Evolutionary conservation across 1,284 basidiomycete species (phyloP).

Genomic region (Moesziomyces antarcticus): DNA sequence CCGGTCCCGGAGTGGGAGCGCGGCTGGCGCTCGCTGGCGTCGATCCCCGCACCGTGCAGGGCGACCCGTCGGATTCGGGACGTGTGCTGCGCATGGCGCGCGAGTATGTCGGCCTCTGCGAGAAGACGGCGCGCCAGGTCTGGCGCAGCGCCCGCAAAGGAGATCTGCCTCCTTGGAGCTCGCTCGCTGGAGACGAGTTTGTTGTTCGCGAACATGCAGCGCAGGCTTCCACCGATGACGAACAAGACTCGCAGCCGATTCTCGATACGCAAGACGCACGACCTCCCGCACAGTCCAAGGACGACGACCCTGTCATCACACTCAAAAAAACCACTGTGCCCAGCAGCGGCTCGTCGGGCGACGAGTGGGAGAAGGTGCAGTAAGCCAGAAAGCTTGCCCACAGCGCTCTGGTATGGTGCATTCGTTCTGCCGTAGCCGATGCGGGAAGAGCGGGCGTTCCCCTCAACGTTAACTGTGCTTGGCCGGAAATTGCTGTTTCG

Average conservation of each 20-base stretch:
- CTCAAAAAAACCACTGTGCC: conserved; percentile 43
- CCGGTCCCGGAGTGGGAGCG: conserved; percentile 34
- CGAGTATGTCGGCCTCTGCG: conserved; percentile 40
- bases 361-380: conserved; percentile 57
- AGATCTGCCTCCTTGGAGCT: conserved; percentile 53
- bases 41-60: conserved; percentile 24
- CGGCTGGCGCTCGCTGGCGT: conserved; percentile 39
- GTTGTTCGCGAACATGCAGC: conserved; percentile 24
- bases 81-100: conserved; percentile 42
- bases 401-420: too few species aligned
- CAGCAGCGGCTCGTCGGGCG: conserved; percentile 19
- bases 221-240: conserved; percentile 18
- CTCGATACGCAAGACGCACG: conserved; percentile 29
- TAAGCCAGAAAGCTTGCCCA: background rate
- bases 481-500: too few species aligned
- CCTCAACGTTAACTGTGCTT: too few species aligned
- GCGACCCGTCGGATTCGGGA: conserved; percentile 21
- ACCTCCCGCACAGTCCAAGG: conserved; percentile 17
- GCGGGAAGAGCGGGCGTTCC: too few species aligned
- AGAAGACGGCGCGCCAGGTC: conserved; percentile 45
- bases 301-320: conserved; percentile 19
- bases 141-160: conserved; percentile 53
- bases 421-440: too few species aligned
- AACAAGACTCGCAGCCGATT: conserved; percentile 15
- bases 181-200: conserved; percentile 37